Conservation (phyloP, 768 basidiomycete genomes). For the Gyrodon lividus region DNA sequence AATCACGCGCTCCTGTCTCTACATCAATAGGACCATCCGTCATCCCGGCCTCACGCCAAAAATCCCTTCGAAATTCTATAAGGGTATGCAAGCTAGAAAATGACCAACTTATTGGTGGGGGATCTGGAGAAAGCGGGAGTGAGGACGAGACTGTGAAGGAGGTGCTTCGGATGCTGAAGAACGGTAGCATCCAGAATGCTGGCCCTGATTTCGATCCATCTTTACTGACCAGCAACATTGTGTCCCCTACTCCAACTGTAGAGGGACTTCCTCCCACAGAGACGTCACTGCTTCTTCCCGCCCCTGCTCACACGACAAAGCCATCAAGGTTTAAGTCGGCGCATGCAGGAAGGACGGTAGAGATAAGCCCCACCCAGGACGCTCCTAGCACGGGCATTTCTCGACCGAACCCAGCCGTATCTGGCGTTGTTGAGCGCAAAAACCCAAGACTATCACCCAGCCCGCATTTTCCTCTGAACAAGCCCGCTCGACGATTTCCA, state of each 20-base stretch:
- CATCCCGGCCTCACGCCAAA: constrained; percentile 43
- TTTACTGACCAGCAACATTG: neutral
- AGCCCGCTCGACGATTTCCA: constrained; percentile 6
- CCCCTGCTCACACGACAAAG: constrained; percentile 29
- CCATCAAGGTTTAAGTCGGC: constrained; percentile 49
- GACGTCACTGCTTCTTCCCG: neutral
- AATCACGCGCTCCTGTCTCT: constrained; percentile 35
- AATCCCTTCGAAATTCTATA: constrained; percentile 51
- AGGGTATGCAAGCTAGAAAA: constrained; percentile 57
- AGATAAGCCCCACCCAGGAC: constrained; percentile 19
- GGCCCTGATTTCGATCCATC: constrained; percentile 42
- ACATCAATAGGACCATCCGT: constrained; percentile 43
- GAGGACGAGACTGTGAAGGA: constrained; percentile 52
- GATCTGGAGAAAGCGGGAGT: constrained; percentile 51
- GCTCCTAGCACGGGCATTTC: constrained; percentile 32
- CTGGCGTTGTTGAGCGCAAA: constrained; percentile 27
- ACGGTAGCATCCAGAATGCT: constrained; percentile 52
- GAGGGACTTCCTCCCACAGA: neutral
- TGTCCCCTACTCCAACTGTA: neutral
- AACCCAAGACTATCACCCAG: constrained; percentile 4
- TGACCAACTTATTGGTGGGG: constrained; percentile 49
- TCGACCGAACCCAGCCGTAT: constrained; percentile 32
- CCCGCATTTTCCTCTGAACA: constrained; percentile 18
- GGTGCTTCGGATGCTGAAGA: constrained; percentile 48
- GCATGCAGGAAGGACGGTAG: neutral